phyloP scores from a whole-genome alignment of 1,284 basidiomycete genomes.

The Leccinum fallax region DNA sequence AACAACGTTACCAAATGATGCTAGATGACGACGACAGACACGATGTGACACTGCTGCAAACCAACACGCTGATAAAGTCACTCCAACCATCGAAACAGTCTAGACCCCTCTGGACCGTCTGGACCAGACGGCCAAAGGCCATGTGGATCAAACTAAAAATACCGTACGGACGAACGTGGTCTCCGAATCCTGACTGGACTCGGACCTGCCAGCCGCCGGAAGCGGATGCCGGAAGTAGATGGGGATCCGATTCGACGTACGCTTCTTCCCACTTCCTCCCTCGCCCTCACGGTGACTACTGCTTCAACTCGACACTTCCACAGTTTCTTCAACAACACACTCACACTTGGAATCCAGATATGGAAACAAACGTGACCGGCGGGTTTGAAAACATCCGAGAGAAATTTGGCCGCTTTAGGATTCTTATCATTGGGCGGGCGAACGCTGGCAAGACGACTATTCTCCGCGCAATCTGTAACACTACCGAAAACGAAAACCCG shows the following conservation, averaged over 20 bases:
- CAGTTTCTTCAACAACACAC: too few species aligned
- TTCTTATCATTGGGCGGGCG: not conserved
- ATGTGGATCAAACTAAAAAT: not conserved
- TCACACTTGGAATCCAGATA: too few species aligned
- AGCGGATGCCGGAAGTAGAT: not conserved
- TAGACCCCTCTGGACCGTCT: not conserved
- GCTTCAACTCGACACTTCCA: too few species aligned
- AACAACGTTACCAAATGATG: not conserved
- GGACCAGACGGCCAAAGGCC: not conserved
- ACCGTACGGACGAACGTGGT: not conserved
- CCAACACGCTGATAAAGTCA: too few species aligned
- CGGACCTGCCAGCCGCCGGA: not conserved
- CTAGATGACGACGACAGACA: not conserved
- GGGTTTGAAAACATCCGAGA: not conserved
- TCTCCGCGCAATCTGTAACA: not conserved
- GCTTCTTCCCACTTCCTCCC: not conserved
- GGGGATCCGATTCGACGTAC: not conserved
- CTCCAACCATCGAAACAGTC: not conserved
- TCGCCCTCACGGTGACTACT: not conserved
- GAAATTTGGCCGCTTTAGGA: not conserved
- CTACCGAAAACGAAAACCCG: not conserved
- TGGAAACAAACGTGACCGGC: not conserved
- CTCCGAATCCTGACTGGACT: too few species aligned
- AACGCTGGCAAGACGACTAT: not conserved
- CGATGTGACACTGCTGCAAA: not conserved